phyloP scores from a whole-genome alignment of 331 rosid genomes.

The Acacia pycnantha region DNA sequence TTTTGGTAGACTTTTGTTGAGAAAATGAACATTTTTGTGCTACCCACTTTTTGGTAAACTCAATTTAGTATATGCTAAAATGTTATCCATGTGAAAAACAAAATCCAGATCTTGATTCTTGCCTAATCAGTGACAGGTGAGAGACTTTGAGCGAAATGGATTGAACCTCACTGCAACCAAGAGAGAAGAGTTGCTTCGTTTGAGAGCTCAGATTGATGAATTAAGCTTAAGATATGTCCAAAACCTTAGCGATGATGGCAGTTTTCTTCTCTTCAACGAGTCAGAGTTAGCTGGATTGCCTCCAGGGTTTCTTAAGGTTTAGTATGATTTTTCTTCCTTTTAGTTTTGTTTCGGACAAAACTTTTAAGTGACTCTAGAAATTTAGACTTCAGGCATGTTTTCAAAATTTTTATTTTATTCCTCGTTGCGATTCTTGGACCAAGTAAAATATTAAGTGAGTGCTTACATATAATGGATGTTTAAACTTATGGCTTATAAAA shows the following conservation, averaged over 20 bases:
- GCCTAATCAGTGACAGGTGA: slow-evolving; percentile 95
- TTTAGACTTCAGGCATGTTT: not conserved
- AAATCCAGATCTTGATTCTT: slow-evolving; percentile 66
- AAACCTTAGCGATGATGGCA: slow-evolving; percentile 65
- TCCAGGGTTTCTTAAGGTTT: slow-evolving; percentile 73
- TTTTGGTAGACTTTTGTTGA: not conserved
- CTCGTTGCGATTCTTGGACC: not conserved
- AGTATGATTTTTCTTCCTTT: slow-evolving; percentile 18
- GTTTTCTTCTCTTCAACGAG: slow-evolving; percentile 59
- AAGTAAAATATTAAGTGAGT: not conserved
- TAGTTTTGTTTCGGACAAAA: not conserved
- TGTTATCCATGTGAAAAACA: slow-evolving; percentile 12
- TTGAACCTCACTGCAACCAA: slow-evolving; percentile 84
- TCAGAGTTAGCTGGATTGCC: slow-evolving; percentile 88
- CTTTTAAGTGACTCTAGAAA: not conserved
- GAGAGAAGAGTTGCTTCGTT: slow-evolving; percentile 75
- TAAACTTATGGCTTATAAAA: no score
- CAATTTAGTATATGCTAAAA: slow-evolving; percentile 8
- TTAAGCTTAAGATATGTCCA: slow-evolving; percentile 73
- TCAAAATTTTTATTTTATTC: not conserved
- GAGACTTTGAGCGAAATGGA: slow-evolving; percentile 93
- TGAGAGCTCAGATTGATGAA: slow-evolving; percentile 69
- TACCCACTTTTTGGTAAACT: slow-evolving; percentile 6
- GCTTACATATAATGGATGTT: no score
- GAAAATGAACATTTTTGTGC: slow-evolving; percentile 4